Base-by-base conservation (phyloP, 2,329 filamentous ascomycete genomes). In the Ceratocystis variospora region DNA sequence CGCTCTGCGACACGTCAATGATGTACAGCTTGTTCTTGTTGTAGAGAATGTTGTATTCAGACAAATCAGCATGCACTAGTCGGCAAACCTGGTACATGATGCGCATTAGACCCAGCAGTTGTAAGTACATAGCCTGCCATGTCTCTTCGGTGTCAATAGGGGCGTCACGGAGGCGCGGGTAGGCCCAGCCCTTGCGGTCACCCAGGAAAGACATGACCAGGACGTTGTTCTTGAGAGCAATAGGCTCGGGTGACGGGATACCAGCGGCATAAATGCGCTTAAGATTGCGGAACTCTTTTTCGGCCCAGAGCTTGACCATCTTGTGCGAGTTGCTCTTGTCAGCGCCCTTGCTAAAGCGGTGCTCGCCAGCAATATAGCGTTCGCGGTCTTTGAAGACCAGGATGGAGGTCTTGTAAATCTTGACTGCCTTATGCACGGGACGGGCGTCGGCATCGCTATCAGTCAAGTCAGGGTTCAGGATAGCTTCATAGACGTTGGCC, bases 351-450 rank as follows among this genome's bases (percentile, higher is more conserved):
- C 90, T 85, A 80, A 99, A 99, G 28, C 94, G 83, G 77, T 92
- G 91, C 77, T 99, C 94, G 70, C 94, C 94, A 0, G 88, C 88
- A 69, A 99, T 94, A 76, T 99, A 99, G 72, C 91, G 88, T 76
- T 96, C 92, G 67, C 94, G 84, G 77, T 99, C 94, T 78, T 97
- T 97, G 84, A 99, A 99, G 28, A 95, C 91, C 41, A 99, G 79
- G 70, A 99, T 99, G 65, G 89, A 89, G 6, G 94, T 99, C 82
- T 99, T 99, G 84, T 99, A 99, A 63, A 99, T 90, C 78, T 99
- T 99, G 80, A 97, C 91, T 12, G 94, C 94, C 62, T 90, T 85
- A 72, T 96, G 90, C 0, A 86, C 77, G 0, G 83, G 77, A 22
- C 80, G 77, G 48, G 79, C 79, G 6, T 81, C 75, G 25, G 74